Evolutionary conservation across 257 asterid genomes (phyloP).

Genomic region (Knoxia roxburghii): DNA sequence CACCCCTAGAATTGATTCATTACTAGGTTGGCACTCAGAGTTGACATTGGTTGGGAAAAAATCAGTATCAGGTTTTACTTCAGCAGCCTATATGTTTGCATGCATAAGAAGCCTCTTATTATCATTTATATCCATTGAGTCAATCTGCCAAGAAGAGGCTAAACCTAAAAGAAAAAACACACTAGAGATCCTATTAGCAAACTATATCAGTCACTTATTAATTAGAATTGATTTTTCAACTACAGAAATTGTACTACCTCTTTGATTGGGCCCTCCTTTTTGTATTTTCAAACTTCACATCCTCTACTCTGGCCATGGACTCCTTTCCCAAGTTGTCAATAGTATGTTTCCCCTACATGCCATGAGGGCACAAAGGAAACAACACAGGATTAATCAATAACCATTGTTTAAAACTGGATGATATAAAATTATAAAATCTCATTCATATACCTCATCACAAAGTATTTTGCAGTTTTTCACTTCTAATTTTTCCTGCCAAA

Average conservation of each 20-base stretch:
- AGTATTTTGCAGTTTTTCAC: conserved; percentile 16
- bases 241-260: conserved; percentile 35
- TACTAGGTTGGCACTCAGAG: conserved; percentile 14
- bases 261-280: conserved; percentile 27
- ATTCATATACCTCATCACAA: too few species aligned
- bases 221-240: not conserved
- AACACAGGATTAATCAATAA: conserved; percentile 2
- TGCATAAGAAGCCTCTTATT: conserved; percentile 41
- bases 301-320: conserved; percentile 24
- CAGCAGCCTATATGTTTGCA: conserved; percentile 6
- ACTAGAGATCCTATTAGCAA: conserved; percentile 15
- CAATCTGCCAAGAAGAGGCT: conserved; percentile 29
- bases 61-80: conserved; percentile 13
- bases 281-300: conserved; percentile 25
- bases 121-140: conserved; percentile 28
- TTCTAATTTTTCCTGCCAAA: conserved; percentile 34
- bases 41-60: conserved; percentile 15
- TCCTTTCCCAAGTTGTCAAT: conserved; percentile 21
- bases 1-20: too few species aligned
- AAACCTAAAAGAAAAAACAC: conserved; percentile 28
- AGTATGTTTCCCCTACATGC: conserved; percentile 25
- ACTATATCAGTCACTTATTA: conserved; percentile 2
- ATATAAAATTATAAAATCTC: not conserved
- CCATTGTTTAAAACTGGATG: not conserved
- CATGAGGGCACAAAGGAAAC: conserved; percentile 14